These are phyloP conservation scores for Aspergillus flavus DNA, from an alignment of 2,329 filamentous ascomycete genomes.

Conservation along the genomic window DNA sequence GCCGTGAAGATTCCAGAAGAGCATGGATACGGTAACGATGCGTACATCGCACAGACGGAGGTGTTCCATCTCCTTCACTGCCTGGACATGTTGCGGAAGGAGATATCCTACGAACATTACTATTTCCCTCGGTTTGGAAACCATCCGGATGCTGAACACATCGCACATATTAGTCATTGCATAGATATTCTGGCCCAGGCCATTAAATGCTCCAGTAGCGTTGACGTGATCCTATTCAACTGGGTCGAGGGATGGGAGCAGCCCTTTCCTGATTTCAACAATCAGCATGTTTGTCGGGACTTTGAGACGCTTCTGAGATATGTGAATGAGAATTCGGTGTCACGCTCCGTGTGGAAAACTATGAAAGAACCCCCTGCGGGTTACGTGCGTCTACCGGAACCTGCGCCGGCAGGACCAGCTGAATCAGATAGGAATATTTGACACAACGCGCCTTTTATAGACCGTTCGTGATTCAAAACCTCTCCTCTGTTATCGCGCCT, in stretches of 20 bases:
- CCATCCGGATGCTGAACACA: neutral
- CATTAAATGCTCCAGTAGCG: neutral
- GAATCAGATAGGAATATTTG: neutral
- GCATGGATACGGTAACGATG: slow-evolving; percentile 3
- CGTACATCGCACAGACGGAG: slow-evolving; percentile 6
- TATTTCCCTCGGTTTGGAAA: neutral
- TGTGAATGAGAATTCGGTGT: slow-evolving; percentile 6
- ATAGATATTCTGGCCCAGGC: slow-evolving; percentile 7
- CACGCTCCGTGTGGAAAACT: neutral
- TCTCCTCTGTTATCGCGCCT: no score
- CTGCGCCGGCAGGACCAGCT: neutral
- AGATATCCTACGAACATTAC: slow-evolving; percentile 8
- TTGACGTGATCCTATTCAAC: slow-evolving; percentile 3
- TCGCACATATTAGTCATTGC: slow-evolving; percentile 2
- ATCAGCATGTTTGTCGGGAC: slow-evolving; percentile 10
- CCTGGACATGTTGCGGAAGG: slow-evolving; percentile 5
- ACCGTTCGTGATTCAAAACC: no score
- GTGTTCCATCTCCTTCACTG: slow-evolving; percentile 10
- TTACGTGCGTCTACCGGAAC: slow-evolving; percentile 2
- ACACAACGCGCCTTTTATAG: neutral
- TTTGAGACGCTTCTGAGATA: slow-evolving; percentile 6
- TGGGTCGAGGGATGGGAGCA: slow-evolving; percentile 5
- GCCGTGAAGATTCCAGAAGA: slow-evolving; percentile 5
- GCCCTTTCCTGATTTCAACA: slow-evolving; percentile 5
- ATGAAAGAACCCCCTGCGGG: slow-evolving; percentile 8